Percentiles rank a stretch among this genome's conserved stretches.
Evolutionary conservation across 2,329 filamentous ascomycete genomes (phyloP).

Genomic region (Talaromyces sp.): DNA sequence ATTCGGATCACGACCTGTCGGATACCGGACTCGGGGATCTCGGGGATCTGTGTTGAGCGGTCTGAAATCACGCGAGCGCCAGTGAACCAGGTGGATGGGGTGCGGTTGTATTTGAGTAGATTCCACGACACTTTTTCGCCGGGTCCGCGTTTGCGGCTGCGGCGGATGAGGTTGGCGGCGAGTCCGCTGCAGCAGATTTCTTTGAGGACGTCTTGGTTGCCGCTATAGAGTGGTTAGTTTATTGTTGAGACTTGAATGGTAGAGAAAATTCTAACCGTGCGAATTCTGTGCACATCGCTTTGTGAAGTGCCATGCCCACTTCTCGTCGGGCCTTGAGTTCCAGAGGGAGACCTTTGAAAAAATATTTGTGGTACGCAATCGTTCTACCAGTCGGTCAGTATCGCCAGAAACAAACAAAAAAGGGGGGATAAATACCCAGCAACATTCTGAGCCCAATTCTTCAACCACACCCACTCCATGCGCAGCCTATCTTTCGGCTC

Average conservation of each 20-base stretch:
- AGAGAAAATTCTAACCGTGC: conserved; percentile 28
- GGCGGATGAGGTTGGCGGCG: conserved; percentile 25
- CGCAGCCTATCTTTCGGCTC: conserved; percentile 29
- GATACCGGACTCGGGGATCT: conserved; percentile 32
- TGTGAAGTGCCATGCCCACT: conserved; percentile 38
- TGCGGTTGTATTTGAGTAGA: conserved; percentile 32
- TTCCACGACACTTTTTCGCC: conserved; percentile 30
- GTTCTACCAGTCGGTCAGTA: conserved; percentile 18
- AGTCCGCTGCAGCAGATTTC: conserved; percentile 36
- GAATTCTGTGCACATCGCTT: conserved; percentile 44
- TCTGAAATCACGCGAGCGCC: conserved; percentile 38
- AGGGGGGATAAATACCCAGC: conserved; percentile 25
- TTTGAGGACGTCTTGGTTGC: conserved; percentile 30
- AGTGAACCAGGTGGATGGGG: conserved; percentile 31
- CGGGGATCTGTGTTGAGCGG: conserved; percentile 36
- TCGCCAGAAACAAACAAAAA: conserved; percentile 5
- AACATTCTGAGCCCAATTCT: conserved; percentile 28
- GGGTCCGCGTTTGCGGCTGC: conserved; percentile 29
- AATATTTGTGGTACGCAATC: conserved; percentile 27
- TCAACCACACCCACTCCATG: conserved; percentile 38
- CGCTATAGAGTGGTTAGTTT: conserved; percentile 19
- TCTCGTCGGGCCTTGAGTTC: conserved; percentile 29
- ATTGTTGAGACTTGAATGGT: conserved; percentile 5
- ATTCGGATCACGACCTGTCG: conserved; percentile 37
- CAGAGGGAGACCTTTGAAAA: conserved; percentile 29